These are phyloP conservation scores for Calocybe cyanea DNA, from an alignment of 768 basidiomycete genomes.

Conservation along the genomic window DNA sequence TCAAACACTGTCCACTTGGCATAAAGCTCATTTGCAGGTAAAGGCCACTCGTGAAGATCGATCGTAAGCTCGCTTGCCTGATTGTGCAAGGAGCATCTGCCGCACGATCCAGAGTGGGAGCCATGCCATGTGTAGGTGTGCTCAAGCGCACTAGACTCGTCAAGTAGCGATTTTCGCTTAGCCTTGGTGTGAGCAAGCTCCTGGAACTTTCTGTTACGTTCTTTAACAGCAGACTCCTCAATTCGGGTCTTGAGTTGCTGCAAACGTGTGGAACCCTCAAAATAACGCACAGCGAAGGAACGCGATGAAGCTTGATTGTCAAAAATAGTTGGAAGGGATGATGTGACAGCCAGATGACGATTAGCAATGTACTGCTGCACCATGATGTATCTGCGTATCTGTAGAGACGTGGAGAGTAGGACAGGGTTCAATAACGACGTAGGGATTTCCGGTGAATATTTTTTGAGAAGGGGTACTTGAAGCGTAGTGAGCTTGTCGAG, in stretches of 20 bases:
- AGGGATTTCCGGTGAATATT: too few relatives aligned
- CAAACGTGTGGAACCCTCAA: constrained; percentile 16
- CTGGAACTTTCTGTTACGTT: constrained; percentile 16
- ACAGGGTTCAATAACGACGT: too few relatives aligned
- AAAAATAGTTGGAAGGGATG: constrained; percentile 29
- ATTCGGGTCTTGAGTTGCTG: constrained; percentile 24
- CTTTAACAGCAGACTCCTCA: constrained; percentile 18
- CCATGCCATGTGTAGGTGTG: constrained; percentile 9
- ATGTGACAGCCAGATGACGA: constrained; percentile 24
- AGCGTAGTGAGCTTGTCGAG: constrained; percentile 34
- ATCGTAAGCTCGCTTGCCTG: constrained; percentile 23
- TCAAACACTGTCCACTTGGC: constrained; percentile 38
- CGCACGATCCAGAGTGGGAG: constrained; percentile 14
- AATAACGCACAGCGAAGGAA: constrained; percentile 35
- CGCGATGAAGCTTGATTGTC: constrained; percentile 9
- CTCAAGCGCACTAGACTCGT: constrained; percentile 1
- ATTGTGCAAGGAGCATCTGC: constrained; percentile 22
- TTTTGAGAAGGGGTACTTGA: constrained; percentile 32
- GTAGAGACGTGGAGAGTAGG: too few relatives aligned
- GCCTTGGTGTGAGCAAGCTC: constrained; percentile 24
- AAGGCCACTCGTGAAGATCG: constrained; percentile 41
- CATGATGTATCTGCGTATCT: constrained; percentile 22
- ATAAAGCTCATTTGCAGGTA: constrained; percentile 24
- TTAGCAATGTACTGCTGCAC: constrained; percentile 27
- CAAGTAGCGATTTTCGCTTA: constrained; percentile 16